Base-by-base conservation (phyloP, 192 early-diverging fungal genomes). In the Coemansia sp. region DNA sequence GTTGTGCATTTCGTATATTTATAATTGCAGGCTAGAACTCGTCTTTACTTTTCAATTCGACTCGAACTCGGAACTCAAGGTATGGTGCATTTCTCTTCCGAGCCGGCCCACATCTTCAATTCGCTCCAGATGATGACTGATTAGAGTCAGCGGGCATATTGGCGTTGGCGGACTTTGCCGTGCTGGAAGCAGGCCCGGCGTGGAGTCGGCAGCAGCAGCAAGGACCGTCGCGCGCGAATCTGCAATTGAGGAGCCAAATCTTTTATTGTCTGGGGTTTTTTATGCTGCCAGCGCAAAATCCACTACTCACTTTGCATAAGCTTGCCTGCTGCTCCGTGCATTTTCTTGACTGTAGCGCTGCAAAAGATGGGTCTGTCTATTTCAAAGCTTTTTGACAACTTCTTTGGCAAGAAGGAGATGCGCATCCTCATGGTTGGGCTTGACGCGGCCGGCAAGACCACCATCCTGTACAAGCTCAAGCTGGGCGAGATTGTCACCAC, bases 401-500 rank as follows among this genome's bases (percentile, higher is more conserved):
- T 95, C 47, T 87, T 92, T 82, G 84, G 90, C 70, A 91, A 91
- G 70, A 90, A 87, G 75, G 93, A 96, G 70, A 93, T 95, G 90
- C 90, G 94, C 52, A 94, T 97, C 77, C 80, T 98, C 69, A 95
- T 97, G 93, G 91, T 93, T 29, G 91, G 91, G 33, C 81, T 92
- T 64, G 90, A 92, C 75, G 91, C 90, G n/a, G 91, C 91, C 42
- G 91, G 92, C 68, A 98, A 98, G 79, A 98, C 95, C 63, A 98
- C 95, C 79, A 95, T 98, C 66, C 82, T 98, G 68, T 98, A 97
- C 83, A 95, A 94, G 83, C 87, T 98, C 56, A 95, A 95, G 85
- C 81, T 98, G 23, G 96, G 96, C 55, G 93, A 98, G 81, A 91
- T 97, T 63, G 94, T 98, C 58, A 97, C 95, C 46, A 98, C 95